These are phyloP conservation scores for Fusarium sp. DNA, from an alignment of 2,329 filamentous ascomycete species.

Conservation along the genomic window DNA sequence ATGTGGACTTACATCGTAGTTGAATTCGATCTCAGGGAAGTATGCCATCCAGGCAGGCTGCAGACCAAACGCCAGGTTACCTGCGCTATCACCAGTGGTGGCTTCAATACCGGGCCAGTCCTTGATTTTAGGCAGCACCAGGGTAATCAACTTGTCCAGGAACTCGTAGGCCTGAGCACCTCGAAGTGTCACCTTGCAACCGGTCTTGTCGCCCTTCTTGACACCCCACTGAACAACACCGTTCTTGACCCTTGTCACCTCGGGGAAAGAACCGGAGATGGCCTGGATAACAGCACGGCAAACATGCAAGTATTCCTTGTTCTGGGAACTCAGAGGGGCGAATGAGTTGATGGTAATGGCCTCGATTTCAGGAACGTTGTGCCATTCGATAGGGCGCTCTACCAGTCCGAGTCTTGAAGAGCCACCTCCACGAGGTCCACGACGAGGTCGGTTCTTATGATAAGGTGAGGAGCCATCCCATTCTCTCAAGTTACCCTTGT, in stretches of 20 bases:
- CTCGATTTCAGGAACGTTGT: constrained; percentile 85
- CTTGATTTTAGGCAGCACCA: constrained; percentile 95
- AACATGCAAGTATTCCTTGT: constrained; percentile 82
- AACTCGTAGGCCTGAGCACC: constrained; percentile 91
- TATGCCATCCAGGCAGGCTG: constrained; percentile 78
- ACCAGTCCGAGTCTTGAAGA: constrained; percentile 75
- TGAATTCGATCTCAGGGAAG: constrained; percentile 95
- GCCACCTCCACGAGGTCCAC: constrained; percentile 81
- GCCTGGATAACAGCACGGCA: constrained; percentile 87
- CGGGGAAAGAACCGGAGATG: constrained; percentile 81
- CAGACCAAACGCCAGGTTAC: constrained; percentile 88
- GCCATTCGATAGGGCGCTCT: constrained; percentile 80
- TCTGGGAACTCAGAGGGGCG: constrained; percentile 76
- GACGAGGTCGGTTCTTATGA: constrained; percentile 88
- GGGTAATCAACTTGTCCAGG: constrained; percentile 86
- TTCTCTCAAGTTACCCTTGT: constrained; percentile 75
- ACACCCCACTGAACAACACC: constrained; percentile 83
- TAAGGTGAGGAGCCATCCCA: constrained; percentile 96
- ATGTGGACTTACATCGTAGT: constrained; percentile 82
- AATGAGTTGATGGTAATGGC: constrained; percentile 84
- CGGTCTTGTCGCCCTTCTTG: constrained; percentile 75
- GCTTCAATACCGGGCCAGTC: constrained; percentile 82
- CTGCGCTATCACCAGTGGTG: constrained; percentile 83
- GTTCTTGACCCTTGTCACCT: constrained; percentile 75
- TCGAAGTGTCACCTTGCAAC: constrained; percentile 80